Evolutionary conservation across 1,284 basidiomycete species (phyloP).

Genomic region (Peniophora sp.): DNA sequence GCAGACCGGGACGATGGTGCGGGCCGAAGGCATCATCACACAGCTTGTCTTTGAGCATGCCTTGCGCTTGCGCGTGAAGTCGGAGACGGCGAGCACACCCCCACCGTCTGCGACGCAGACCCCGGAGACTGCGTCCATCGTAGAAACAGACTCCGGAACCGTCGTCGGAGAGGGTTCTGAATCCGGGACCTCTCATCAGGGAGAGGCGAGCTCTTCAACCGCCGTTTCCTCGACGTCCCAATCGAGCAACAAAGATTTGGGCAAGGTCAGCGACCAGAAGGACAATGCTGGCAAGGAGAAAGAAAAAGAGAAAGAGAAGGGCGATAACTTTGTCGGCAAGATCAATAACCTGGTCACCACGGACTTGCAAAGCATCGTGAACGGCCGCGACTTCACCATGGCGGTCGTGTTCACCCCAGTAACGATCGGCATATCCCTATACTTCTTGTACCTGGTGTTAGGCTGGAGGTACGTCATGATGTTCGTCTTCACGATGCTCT

Average conservation of each 20-base stretch:
- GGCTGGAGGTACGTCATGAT: slow-evolving; percentile 32
- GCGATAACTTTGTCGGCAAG: slow-evolving; percentile 21
- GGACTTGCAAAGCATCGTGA: slow-evolving; percentile 8
- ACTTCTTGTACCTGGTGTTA: slow-evolving; percentile 38
- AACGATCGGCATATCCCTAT: slow-evolving; percentile 27
- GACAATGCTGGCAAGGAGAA: not conserved
- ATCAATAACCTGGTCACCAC: slow-evolving; percentile 24
- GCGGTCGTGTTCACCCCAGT: slow-evolving; percentile 26
- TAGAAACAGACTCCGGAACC: no score
- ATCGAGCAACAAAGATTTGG: not conserved
- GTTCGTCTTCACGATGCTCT: not conserved
- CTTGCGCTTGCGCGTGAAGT: slow-evolving; percentile 50
- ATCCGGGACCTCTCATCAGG: not conserved
- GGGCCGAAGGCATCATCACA: slow-evolving; percentile 55
- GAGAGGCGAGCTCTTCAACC: not conserved
- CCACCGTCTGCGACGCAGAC: slow-evolving; percentile 7
- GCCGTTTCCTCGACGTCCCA: not conserved
- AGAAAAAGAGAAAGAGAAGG: not conserved
- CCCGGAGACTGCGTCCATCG: slow-evolving; percentile 3
- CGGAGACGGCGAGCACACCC: slow-evolving; percentile 13
- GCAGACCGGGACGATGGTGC: slow-evolving; percentile 39
- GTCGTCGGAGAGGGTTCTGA: slow-evolving; percentile 18
- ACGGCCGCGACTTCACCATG: slow-evolving; percentile 6
- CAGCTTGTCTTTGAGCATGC: slow-evolving; percentile 68
- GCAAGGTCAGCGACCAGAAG: no score